Base-by-base conservation (phyloP, 495 filamentous ascomycete species). In the Daldinia grandis region DNA sequence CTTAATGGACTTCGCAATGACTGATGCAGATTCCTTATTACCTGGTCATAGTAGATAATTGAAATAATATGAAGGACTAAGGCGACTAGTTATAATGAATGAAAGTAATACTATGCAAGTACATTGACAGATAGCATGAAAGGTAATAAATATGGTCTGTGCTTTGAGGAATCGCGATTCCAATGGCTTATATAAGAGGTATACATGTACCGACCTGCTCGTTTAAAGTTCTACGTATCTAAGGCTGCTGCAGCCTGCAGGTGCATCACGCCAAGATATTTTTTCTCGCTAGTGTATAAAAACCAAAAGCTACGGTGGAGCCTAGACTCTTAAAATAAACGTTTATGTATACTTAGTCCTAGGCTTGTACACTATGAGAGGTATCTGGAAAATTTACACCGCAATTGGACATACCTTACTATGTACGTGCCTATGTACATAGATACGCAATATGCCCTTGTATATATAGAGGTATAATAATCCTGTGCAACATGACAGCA, bases 281-380 rank as follows among this genome's bases (percentile, higher is more conserved):
- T 42, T 21, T 25, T 35, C 37, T 19, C 19, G n/a, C 21, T 68
- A 44, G 33, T 60, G 31, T 33, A 44, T 28, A 8, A 65, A 64
- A 61, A 64, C 40, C 56, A 40, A 61, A 64, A 64, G 64, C 49
- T 62, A 50, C 44, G 42, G 69, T 72, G 69, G 64, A 61, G 47
- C 59, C 54, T 28, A 42, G 35, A 25, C 53, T 72, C 69, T 72
- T 67, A 72, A 67, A 67, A 68, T 72, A 72, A 64, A 54, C 28
- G 17, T 33, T 24, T 47, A 24, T 38, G 25, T 15, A 31, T 0
- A 7, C 14, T 2, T 50, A 31, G 49, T 30, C 53, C 27, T 31
- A 19, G 14, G 17, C n/a, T 30, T 33, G 25, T 56, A 33, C 28
- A 17, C 17, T 3, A 31, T 38, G 19, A 35, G 8, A 37, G 17